These are phyloP conservation scores for Gnomoniopsis sp. DNA, from an alignment of 2,329 filamentous ascomycete genomes.

Conservation along the genomic window DNA sequence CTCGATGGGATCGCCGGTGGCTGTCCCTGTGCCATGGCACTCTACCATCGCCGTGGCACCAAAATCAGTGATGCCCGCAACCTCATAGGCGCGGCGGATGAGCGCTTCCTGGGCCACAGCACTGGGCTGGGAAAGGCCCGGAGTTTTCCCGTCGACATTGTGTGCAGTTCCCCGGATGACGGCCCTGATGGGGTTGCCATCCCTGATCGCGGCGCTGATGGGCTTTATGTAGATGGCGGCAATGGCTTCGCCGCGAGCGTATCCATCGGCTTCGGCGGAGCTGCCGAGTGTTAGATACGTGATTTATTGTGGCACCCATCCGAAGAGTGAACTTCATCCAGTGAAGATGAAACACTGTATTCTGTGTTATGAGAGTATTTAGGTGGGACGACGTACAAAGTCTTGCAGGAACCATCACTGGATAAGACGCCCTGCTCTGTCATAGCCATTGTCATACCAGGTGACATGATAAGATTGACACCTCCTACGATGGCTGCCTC, in stretches of 20 bases:
- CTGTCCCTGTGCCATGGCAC: constrained; percentile 33
- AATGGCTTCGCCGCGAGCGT: constrained; percentile 47
- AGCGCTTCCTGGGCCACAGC: constrained; percentile 28
- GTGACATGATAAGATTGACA: no score
- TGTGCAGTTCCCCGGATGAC: constrained; percentile 35
- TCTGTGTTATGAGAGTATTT: no score
- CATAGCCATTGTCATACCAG: no score
- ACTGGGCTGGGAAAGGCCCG: constrained; percentile 38
- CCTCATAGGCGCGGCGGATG: constrained; percentile 29
- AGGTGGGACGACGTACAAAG: no score
- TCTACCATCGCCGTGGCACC: constrained; percentile 32
- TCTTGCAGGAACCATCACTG: no score
- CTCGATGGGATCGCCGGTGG: constrained; percentile 34
- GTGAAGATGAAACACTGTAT: no score
- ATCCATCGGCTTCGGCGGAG: constrained; percentile 50
- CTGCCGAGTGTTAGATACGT: no score
- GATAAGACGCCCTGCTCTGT: no score
- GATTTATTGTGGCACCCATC: no score
- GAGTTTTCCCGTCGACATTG: constrained; percentile 42
- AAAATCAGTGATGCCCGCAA: constrained; percentile 25
- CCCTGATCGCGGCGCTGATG: constrained; percentile 40
- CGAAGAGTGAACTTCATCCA: no score
- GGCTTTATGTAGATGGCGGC: constrained; percentile 43
- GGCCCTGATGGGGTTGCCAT: constrained; percentile 40
- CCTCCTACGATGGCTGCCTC: no score